Evolutionary conservation across 352 stramenopile genomes (phyloP).

Genomic region (Pythium aphanidermatum): DNA sequence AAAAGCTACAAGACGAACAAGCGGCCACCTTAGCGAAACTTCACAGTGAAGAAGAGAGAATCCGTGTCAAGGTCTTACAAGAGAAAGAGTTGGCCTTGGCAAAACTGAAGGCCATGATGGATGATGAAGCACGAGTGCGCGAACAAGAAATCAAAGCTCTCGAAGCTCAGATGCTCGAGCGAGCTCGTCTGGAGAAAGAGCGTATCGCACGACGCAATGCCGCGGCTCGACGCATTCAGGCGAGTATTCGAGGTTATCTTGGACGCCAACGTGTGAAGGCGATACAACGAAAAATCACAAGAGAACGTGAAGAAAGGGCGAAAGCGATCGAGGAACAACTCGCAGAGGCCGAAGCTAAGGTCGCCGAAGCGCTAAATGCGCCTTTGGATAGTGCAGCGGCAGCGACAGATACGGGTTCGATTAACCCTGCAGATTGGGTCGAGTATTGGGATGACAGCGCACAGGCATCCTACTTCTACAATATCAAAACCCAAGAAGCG

Average conservation of each 20-base stretch:
- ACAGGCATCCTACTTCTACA: conserved; percentile 87
- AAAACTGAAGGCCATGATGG: conserved; percentile 60
- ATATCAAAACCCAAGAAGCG: conserved; percentile 81
- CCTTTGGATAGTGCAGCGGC: conserved; percentile 1
- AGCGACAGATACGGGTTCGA: conserved; percentile 10
- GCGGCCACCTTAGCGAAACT: conserved; percentile 41
- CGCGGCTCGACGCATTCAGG: conserved; percentile 55
- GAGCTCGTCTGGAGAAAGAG: conserved; percentile 56
- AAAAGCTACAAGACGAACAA: conserved; percentile 43
- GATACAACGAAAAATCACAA: conserved; percentile 61
- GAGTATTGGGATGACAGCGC: conserved; percentile 89
- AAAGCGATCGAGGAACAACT: conserved; percentile 50
- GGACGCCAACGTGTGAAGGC: conserved; percentile 42
- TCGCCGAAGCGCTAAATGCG: conserved; percentile 34
- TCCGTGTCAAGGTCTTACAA: conserved; percentile 47
- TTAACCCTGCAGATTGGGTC: conserved; percentile 67
- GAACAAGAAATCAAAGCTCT: conserved; percentile 73
- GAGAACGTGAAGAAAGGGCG: conserved; percentile 49
- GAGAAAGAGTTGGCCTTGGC: conserved; percentile 65
- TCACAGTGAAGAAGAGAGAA: conserved; percentile 48
- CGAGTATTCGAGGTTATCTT: conserved; percentile 44
- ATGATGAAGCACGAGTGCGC: conserved; percentile 50
- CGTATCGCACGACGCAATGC: conserved; percentile 39
- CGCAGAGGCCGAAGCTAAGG: conserved; percentile 50
- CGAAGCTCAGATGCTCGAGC: conserved; percentile 71